These are phyloP conservation scores for Primulina tabacum DNA, from an alignment of 257 asterid genomes.

Conservation along the genomic window DNA sequence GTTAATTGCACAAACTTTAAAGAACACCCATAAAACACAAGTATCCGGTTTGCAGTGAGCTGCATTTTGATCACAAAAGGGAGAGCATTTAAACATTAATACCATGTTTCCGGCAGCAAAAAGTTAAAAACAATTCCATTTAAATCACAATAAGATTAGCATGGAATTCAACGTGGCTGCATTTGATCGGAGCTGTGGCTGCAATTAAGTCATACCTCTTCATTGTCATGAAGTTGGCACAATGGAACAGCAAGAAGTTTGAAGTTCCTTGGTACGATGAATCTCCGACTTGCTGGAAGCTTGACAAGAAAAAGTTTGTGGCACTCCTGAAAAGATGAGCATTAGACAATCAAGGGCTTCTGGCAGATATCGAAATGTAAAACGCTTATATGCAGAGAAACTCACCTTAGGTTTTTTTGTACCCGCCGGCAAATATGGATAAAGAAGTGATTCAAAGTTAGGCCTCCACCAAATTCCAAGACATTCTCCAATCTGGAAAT, in stretches of 20 bases:
- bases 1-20: neutral
- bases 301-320: slow-evolving; percentile 73
- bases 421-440: slow-evolving; percentile 66
- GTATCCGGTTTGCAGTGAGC: neutral
- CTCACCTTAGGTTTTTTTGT: slow-evolving; percentile 66
- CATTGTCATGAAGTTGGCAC: slow-evolving; percentile 58
- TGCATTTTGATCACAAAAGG: neutral
- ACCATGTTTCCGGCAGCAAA: neutral
- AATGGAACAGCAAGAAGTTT: slow-evolving; percentile 81
- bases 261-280: slow-evolving; percentile 64
- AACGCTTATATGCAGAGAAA: slow-evolving; percentile 11
- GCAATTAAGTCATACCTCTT: slow-evolving; percentile 43
- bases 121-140: too few species aligned
- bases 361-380: slow-evolving; percentile 13
- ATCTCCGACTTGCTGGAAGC: slow-evolving; percentile 73
- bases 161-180: neutral
- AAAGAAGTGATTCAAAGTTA: slow-evolving; percentile 53
- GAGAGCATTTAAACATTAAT: neutral
- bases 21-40: neutral
- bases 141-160: neutral
- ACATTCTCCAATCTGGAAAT: slow-evolving; percentile 71
- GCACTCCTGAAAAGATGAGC: slow-evolving; percentile 65
- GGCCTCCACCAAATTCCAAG: slow-evolving; percentile 95
- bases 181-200: neutral
- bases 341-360: slow-evolving; percentile 18